These are phyloP conservation scores for Colletotrichum cordylinicola DNA, from an alignment of 2,329 filamentous ascomycete genomes.

Conservation along the genomic window DNA sequence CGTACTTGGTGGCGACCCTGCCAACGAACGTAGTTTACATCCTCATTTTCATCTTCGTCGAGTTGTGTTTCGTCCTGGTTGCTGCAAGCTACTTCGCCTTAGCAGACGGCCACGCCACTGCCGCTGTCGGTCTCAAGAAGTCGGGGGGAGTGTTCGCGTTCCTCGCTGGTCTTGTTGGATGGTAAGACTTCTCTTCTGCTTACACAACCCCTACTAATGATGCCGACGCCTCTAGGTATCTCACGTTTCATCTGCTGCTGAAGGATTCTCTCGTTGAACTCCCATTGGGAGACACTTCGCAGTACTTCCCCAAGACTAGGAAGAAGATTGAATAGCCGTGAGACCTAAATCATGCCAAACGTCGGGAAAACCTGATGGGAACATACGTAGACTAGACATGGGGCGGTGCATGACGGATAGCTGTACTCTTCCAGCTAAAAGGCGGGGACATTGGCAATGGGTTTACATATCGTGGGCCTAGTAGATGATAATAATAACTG, in stretches of 20 bases:
- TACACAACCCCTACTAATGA: neutral
- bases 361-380: neutral
- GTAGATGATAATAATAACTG: neutral
- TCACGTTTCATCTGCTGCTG: constrained; percentile 28
- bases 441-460: neutral
- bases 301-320: constrained; percentile 27
- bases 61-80: constrained; percentile 26
- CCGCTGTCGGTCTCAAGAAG: constrained; percentile 25
- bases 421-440: neutral
- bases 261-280: constrained; percentile 28
- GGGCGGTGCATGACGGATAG: neutral
- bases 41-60: constrained; percentile 28
- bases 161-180: constrained; percentile 30
- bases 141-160: constrained; percentile 29
- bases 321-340: neutral
- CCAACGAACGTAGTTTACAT: constrained; percentile 29
- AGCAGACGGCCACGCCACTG: constrained; percentile 25
- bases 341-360: neutral
- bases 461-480: neutral
- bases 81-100: constrained; percentile 30
- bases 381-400: neutral
- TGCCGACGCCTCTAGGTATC: constrained; percentile 23
- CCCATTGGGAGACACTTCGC: constrained; percentile 28
- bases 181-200: constrained; percentile 17
- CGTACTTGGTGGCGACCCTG: constrained; percentile 28